phyloP scores from a whole-genome alignment of 2,329 filamentous ascomycete species.

The Colletotrichum neosansevieriae region DNA sequence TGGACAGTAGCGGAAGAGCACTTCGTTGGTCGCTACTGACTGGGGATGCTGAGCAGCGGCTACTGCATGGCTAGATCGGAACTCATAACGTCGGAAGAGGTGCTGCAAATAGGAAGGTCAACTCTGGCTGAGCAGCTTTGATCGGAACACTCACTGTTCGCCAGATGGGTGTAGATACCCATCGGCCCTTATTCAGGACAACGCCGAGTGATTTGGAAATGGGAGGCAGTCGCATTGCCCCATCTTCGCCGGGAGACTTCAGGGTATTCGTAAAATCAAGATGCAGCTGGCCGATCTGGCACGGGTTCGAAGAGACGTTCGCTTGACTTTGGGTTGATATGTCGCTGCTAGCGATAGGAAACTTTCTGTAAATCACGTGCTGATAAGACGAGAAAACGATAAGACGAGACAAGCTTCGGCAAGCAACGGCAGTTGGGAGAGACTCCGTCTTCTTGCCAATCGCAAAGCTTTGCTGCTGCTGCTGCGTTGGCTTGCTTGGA shows the following conservation, averaged over 20 bases:
- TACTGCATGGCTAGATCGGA: slow-evolving; percentile 4
- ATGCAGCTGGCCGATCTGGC: slow-evolving; percentile 7
- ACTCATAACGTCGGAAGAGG: slow-evolving; percentile 7
- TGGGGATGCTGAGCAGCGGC: neutral
- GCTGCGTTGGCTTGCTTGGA: neutral
- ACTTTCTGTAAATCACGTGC: slow-evolving; percentile 25
- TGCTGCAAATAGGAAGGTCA: slow-evolving; percentile 15
- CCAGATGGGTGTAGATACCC: slow-evolving; percentile 7
- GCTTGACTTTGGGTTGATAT: no score
- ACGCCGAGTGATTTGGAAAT: slow-evolving; percentile 28
- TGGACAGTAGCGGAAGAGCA: neutral
- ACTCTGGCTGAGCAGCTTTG: neutral
- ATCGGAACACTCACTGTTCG: slow-evolving; percentile 11
- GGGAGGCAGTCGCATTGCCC: slow-evolving; percentile 39
- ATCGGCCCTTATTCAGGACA: slow-evolving; percentile 31
- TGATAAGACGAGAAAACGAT: slow-evolving; percentile 27
- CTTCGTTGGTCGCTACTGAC: neutral
- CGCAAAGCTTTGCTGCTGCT: no score
- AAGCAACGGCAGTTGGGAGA: slow-evolving; percentile 4
- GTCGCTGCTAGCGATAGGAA: slow-evolving; percentile 2
- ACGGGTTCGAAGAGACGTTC: no score
- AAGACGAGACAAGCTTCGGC: neutral
- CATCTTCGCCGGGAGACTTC: slow-evolving; percentile 33
- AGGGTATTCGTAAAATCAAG: slow-evolving; percentile 6
- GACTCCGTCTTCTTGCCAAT: no score